These are phyloP conservation scores for Cutaneotrichosporon arboriforme DNA, from an alignment of 1,284 basidiomycete genomes.

Conservation along the genomic window DNA sequence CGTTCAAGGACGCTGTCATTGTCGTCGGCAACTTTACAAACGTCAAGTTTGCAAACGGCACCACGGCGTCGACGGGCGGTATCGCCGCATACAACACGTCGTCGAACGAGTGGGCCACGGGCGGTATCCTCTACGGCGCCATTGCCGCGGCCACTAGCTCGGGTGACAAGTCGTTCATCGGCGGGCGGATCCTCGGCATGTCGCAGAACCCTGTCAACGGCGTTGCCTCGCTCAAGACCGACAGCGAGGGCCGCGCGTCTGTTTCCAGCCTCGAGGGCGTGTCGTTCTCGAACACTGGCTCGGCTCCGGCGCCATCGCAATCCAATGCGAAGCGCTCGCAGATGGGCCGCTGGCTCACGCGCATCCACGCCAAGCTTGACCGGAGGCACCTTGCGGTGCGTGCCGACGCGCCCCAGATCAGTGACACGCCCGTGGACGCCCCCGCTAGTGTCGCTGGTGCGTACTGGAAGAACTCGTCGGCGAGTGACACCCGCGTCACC, in stretches of 20 bases:
- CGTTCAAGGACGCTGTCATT: constrained; percentile 54
- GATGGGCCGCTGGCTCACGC: constrained; percentile 20
- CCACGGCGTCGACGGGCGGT: constrained; percentile 56
- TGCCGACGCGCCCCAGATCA: constrained; percentile 48
- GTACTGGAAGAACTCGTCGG: constrained; percentile 81
- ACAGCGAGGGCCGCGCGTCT: constrained; percentile 28
- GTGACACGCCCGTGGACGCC: constrained; percentile 56
- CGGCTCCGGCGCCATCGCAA: constrained; percentile 6
- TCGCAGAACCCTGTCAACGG: constrained; percentile 47
- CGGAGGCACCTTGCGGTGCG: constrained; percentile 47
- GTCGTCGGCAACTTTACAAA: constrained; percentile 72
- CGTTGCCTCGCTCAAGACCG: constrained; percentile 46
- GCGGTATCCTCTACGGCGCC: constrained; percentile 66
- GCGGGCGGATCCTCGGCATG: constrained; percentile 48
- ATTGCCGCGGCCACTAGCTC: constrained; percentile 60
- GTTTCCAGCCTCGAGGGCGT: constrained; percentile 33
- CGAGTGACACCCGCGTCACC: constrained; percentile 54
- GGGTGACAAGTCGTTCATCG: constrained; percentile 38
- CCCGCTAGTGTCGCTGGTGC: constrained; percentile 79
- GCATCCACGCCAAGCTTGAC: constrained; percentile 28
- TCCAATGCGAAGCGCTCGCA: constrained; percentile 1
- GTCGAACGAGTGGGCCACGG: constrained; percentile 61
- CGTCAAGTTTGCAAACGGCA: constrained; percentile 49
- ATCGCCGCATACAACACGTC: constrained; percentile 72
- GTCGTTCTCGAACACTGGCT: constrained; percentile 27